Evolutionary conservation across 2,329 filamentous ascomycete genomes (phyloP), one percentile per base, ranked within the genome.

Genomic region (Fusarium tricinctum): DNA sequence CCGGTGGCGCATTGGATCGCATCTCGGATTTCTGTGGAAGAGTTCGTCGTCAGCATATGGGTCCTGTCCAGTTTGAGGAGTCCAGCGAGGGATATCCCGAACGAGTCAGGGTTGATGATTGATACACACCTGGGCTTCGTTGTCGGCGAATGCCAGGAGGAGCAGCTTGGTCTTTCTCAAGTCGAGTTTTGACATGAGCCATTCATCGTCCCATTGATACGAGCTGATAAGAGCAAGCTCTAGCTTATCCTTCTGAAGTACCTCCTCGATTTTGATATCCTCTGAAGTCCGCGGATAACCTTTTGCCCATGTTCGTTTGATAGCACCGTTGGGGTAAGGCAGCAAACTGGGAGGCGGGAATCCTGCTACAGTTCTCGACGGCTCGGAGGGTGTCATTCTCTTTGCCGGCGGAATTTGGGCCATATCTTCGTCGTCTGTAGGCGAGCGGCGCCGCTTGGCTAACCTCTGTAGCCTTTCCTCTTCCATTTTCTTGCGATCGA

Each of bases 241-340:
- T 10, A 98, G 82, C 14, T 89, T 85, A 3, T 87, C 80, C 63
- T 88, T 90, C 76, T 97, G 91, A 2, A 97, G 79, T 0, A 97
- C 87, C 76, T 97, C 94, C 73, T 97, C 93, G 40, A 98, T 89
- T 63, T 89, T 96, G 75, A 98, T 93, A 66, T 97, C 93, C 64
- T 94, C 86, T 6, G 82, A 82, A 0, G 77, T 82, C 35, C 92
- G 84, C 3, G 85, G 81, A 66, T 86, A 88, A 4, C 90, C 89
- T 35, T 82, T 82, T 0, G 88, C 89, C 88, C 91, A 95, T 0
- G 96, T 98, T 74, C 91, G 93, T 79, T 93, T 96, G 46, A 98
- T 88, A 0, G 84, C 81, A 2, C 94, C 95, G 40, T 79, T 78
- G 4, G 82, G 81, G 66, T 81, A 88, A 1, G 80, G 81, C 32